Percentiles rank a stretch among this genome's conserved stretches.
Evolutionary conservation across 1,139 yeast genomes (phyloP).

Genomic region (Taiozyma sp.): DNA sequence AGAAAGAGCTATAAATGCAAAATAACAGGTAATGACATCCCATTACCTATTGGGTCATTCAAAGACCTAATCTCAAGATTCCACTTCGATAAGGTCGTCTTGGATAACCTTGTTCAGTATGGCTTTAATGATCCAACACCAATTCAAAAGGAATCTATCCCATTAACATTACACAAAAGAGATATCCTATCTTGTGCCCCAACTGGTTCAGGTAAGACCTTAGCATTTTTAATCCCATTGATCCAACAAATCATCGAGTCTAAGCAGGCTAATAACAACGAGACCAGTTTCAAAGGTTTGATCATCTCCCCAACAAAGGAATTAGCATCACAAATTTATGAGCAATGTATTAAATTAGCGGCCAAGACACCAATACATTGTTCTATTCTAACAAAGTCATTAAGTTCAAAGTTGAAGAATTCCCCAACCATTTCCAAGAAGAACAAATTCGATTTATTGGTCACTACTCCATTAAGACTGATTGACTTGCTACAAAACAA

Average conservation of each 20-base stretch:
- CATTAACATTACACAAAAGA: conserved; percentile 55
- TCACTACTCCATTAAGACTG: conserved; percentile 84
- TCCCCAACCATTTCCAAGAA: conserved; percentile 36
- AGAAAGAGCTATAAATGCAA: conserved; percentile 56
- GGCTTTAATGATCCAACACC: conserved; percentile 87
- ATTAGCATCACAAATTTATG: conserved; percentile 79
- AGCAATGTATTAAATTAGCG: conserved; percentile 56
- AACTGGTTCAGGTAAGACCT: conserved; percentile 89
- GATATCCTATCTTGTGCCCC: conserved; percentile 90
- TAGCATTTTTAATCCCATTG: conserved; percentile 82
- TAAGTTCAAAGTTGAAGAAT: conserved; percentile 64
- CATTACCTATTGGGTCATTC: conserved; percentile 86
- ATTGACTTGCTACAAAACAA: conserved; percentile 63
- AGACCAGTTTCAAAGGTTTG: conserved; percentile 59
- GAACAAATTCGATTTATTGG: conserved; percentile 70
- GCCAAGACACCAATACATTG: conserved; percentile 47
- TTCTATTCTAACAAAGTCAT: conserved; percentile 68
- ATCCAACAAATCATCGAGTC: conserved; percentile 46
- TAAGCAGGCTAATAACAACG: conserved; percentile 19
- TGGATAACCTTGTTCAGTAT: conserved; percentile 59
- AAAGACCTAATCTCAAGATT: conserved; percentile 70
- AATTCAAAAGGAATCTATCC: conserved; percentile 84
- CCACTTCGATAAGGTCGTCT: conserved; percentile 54
- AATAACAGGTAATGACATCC: conserved; percentile 72
- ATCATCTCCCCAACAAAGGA: conserved; percentile 92